Conservation (phyloP, 139 green algal species). For the Coelastrella sp. region DNA sequence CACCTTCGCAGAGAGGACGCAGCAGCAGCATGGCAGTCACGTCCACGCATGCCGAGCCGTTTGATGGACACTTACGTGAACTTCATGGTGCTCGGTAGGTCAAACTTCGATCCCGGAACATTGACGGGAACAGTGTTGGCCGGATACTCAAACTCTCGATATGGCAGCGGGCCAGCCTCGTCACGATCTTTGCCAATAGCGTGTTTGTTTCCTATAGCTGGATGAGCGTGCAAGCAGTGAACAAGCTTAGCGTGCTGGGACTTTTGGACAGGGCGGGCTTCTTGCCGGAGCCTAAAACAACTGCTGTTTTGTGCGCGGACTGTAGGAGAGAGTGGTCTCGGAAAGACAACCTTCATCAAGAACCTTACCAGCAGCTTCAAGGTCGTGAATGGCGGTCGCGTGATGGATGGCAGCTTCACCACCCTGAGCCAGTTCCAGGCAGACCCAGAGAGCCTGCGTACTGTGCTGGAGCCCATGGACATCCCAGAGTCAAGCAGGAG, state of each 20-base stretch:
- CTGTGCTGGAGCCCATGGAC: slow-evolving; percentile 40
- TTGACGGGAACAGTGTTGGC: too few species aligned
- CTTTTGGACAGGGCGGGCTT: too few species aligned
- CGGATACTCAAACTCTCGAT: too few species aligned
- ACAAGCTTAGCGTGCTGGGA: too few species aligned
- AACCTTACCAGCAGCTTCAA: slow-evolving; percentile 46
- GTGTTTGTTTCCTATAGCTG: too few species aligned
- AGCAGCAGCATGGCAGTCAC: slow-evolving; percentile 21
- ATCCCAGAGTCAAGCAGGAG: slow-evolving; percentile 40
- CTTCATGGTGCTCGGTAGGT: slow-evolving; percentile 47
- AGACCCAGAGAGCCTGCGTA: slow-evolving; percentile 42
- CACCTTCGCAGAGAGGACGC: slow-evolving; percentile 37
- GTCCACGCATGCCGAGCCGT: slow-evolving; percentile 25
- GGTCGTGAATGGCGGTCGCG: neutral
- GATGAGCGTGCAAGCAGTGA: too few species aligned
- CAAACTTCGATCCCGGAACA: too few species aligned
- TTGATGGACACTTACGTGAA: slow-evolving; percentile 44
- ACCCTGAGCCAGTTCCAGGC: slow-evolving; percentile 38
- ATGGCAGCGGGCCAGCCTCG: too few species aligned
- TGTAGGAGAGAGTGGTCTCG: slow-evolving; percentile 45
- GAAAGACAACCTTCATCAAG: slow-evolving; percentile 52
- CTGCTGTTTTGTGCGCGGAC: neutral
- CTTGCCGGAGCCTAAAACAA: neutral
- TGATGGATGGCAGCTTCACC: slow-evolving; percentile 40
- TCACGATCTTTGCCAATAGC: too few species aligned